Evolutionary conservation across 2,329 filamentous ascomycete species (phyloP).

Genomic region (Xylaria sp.): DNA sequence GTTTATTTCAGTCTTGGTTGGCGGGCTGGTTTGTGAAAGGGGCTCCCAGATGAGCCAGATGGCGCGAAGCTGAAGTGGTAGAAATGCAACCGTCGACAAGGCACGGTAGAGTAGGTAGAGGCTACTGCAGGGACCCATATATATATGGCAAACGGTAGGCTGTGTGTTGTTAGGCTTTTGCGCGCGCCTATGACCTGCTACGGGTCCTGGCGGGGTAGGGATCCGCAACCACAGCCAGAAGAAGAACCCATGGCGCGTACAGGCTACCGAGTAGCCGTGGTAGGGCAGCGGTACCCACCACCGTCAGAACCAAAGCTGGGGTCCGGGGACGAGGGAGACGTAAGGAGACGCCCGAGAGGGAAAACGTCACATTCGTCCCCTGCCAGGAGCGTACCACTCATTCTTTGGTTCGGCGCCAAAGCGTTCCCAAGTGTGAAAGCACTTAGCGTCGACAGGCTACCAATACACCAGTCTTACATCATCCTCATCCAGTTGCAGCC

Average conservation of each 20-base stretch:
- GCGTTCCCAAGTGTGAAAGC: not conserved
- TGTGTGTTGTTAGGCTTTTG: slow-evolving; percentile 28
- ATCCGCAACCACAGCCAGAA: too few species aligned
- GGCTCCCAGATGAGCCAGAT: slow-evolving; percentile 17
- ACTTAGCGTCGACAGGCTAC: too few species aligned
- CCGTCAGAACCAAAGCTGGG: not conserved
- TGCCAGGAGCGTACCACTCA: slow-evolving; percentile 16
- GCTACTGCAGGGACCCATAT: not conserved
- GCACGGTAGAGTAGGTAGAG: slow-evolving; percentile 12
- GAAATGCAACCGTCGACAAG: slow-evolving; percentile 26
- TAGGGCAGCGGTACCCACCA: too few species aligned
- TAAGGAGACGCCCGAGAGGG: not conserved
- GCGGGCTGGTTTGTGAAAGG: slow-evolving; percentile 7
- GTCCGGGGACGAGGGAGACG: not conserved
- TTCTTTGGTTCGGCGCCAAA: slow-evolving; percentile 24
- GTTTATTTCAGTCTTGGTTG: slow-evolving; percentile 28
- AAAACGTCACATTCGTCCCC: slow-evolving; percentile 8
- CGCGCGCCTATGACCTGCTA: slow-evolving; percentile 32
- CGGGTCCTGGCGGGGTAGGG: not conserved
- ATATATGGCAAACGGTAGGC: slow-evolving; percentile 21
- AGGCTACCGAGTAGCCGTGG: too few species aligned
- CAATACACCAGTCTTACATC: too few species aligned
- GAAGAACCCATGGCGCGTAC: too few species aligned
- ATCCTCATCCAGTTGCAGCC: slow-evolving; percentile 3
- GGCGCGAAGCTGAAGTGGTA: slow-evolving; percentile 20